phyloP scores from a whole-genome alignment of 371 early-diverging fungal genomes.

The Saksenaea oblongispora region DNA sequence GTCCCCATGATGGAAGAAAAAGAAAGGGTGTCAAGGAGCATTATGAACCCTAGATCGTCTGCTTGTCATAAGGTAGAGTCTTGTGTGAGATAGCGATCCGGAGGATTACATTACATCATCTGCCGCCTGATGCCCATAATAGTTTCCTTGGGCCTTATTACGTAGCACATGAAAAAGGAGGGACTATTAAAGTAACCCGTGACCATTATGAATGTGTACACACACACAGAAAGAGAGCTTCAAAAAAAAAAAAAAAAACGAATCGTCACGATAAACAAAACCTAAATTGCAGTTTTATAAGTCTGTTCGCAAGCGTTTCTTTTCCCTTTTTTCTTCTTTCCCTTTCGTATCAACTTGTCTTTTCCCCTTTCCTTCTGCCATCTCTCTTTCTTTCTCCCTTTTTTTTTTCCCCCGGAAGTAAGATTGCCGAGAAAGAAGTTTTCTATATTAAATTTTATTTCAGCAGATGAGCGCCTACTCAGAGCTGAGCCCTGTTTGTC shows the following conservation, averaged over 20 bases:
- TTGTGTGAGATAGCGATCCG: background rate
- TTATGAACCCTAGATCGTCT: background rate
- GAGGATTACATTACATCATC: background rate
- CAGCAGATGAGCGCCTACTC: slow-evolving; percentile 16
- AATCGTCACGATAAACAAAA: background rate
- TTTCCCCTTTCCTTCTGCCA: background rate
- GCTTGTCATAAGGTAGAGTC: background rate
- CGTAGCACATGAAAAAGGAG: background rate
- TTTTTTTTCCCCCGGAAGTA: background rate
- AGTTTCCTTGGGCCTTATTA: background rate
- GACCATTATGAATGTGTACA: background rate
- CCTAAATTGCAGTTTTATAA: background rate
- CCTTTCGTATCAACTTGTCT: background rate
- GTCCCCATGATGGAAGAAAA: background rate
- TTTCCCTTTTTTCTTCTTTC: background rate
- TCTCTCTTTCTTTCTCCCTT: background rate
- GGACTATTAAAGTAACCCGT: background rate
- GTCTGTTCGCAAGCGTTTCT: background rate
- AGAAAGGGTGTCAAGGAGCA: background rate
- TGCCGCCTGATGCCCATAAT: background rate
- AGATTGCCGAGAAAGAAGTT: background rate
- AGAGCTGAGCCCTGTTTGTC: slow-evolving; percentile 13
- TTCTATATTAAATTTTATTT: background rate
- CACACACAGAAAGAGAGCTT: background rate
- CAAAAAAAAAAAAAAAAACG: background rate